Percentiles rank a stretch among this genome's conserved stretches.
Evolutionary conservation across 2,329 filamentous ascomycete species (phyloP).

Genomic region (Byssochlamys sp.): DNA sequence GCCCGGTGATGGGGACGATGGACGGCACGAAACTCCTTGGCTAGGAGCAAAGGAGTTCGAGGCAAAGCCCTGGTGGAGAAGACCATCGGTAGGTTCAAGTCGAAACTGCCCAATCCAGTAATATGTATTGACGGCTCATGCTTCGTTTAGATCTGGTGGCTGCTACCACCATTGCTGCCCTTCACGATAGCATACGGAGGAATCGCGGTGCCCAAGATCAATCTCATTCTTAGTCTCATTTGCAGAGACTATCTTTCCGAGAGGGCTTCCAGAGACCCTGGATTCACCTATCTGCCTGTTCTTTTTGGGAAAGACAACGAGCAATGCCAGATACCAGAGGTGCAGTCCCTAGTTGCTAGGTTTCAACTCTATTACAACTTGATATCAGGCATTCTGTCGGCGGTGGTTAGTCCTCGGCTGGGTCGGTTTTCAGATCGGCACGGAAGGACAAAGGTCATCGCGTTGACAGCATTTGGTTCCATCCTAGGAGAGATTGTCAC

Average conservation of each 20-base stretch:
- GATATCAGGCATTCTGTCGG: slow-evolving; percentile 65
- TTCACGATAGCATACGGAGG: slow-evolving; percentile 82
- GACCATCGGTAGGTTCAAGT: slow-evolving; percentile 38
- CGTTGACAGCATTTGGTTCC: slow-evolving; percentile 63
- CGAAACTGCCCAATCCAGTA: background rate
- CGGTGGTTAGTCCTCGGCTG: slow-evolving; percentile 70
- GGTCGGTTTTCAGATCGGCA: slow-evolving; percentile 79
- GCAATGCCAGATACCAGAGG: slow-evolving; percentile 69
- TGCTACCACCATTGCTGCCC: slow-evolving; percentile 68
- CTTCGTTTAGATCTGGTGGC: slow-evolving; percentile 60
- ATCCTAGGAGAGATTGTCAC: slow-evolving; percentile 65
- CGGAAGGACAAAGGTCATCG: slow-evolving; percentile 66
- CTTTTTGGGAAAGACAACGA: slow-evolving; percentile 60
- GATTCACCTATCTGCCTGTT: slow-evolving; percentile 53
- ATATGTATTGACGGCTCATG: background rate
- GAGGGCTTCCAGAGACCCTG: slow-evolving; percentile 48
- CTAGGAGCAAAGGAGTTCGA: slow-evolving; percentile 25
- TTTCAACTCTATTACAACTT: slow-evolving; percentile 71
- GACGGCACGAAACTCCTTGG: slow-evolving; percentile 6
- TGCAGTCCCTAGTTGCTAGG: slow-evolving; percentile 65
- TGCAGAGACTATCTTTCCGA: slow-evolving; percentile 76
- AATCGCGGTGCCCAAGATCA: slow-evolving; percentile 74
- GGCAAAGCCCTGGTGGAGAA: slow-evolving; percentile 41
- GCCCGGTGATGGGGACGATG: slow-evolving; percentile 3
- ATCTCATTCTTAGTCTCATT: slow-evolving; percentile 72